These are phyloP conservation scores for Wickerhamomyces hampshirensis DNA, from an alignment of 805 yeast species.

Conservation along the genomic window DNA sequence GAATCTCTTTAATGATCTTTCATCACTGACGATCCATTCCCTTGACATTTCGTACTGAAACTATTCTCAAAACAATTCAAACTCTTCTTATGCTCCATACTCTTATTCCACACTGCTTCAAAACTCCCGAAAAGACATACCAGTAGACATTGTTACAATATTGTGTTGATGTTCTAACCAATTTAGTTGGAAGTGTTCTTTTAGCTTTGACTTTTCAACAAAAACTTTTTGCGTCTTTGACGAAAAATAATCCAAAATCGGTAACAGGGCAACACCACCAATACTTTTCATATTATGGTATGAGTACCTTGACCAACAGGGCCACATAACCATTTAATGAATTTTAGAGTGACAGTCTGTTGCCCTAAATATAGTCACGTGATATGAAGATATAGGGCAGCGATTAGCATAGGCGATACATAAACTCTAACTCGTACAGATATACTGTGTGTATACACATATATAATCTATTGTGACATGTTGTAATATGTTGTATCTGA, in stretches of 20 bases:
- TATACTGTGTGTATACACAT: no score
- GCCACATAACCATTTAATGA: neutral
- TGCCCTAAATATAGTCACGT: slow-evolving; percentile 6
- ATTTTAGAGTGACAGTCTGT: neutral
- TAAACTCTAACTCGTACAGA: no score
- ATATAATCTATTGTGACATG: no score
- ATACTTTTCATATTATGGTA: neutral
- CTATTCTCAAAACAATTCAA: no score
- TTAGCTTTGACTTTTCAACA: slow-evolving; percentile 18
- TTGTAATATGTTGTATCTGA: no score
- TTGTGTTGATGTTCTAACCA: slow-evolving; percentile 12
- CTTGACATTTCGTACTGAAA: no score
- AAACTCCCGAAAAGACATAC: slow-evolving; percentile 14
- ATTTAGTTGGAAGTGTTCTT: slow-evolving; percentile 6
- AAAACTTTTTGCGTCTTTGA: slow-evolving; percentile 27
- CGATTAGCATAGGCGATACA: no score
- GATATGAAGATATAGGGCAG: slow-evolving; percentile 1
- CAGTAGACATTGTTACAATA: slow-evolving; percentile 26
- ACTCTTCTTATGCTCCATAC: no score
- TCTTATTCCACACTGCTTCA: neutral
- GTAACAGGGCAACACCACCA: slow-evolving; percentile 2
- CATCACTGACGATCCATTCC: no score
- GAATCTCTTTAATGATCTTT: no score
- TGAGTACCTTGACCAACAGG: neutral
- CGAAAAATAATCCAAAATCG: slow-evolving; percentile 10